These are phyloP conservation scores for Mortierella sp. DNA, from an alignment of 371 early-diverging fungal species.

Conservation along the genomic window DNA sequence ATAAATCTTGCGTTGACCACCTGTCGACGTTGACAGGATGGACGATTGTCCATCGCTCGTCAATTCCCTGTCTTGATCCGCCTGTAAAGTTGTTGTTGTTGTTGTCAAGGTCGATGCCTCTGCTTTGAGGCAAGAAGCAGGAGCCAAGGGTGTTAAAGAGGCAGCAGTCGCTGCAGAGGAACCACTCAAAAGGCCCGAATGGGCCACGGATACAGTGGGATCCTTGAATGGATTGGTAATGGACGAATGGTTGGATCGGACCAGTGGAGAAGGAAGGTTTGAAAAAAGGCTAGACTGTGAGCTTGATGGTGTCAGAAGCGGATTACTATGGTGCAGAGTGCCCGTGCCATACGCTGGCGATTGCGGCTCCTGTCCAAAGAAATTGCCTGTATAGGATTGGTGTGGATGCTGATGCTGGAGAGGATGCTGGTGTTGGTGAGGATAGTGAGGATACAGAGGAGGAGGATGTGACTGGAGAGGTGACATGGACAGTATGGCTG, in stretches of 20 bases:
- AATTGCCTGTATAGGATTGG: not conserved
- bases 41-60: not conserved
- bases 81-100: too few species aligned
- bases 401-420: too few species aligned
- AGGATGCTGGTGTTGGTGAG: too few species aligned
- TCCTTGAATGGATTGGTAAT: slow-evolving; percentile 28
- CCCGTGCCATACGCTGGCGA: slow-evolving; percentile 7
- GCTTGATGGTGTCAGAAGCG: slow-evolving; percentile 37
- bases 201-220: slow-evolving; percentile 11
- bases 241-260: slow-evolving; percentile 16
- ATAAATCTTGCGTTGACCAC: slow-evolving; percentile 26
- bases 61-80: slow-evolving; percentile 3
- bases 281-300: slow-evolving; percentile 45
- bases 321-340: slow-evolving; percentile 11
- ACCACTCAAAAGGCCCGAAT: not conserved
- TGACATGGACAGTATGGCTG: too few species aligned
- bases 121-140: not conserved
- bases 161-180: too few species aligned
- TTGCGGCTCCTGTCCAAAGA: not conserved
- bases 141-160: not conserved
- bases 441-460: too few species aligned
- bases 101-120: not conserved
- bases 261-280: slow-evolving; percentile 48
- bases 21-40: slow-evolving; percentile 7
- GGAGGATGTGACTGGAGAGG: too few species aligned